These are phyloP conservation scores for Rhizoclosmatium sp. DNA, from an alignment of 192 early-diverging fungal species.

Conservation along the genomic window DNA sequence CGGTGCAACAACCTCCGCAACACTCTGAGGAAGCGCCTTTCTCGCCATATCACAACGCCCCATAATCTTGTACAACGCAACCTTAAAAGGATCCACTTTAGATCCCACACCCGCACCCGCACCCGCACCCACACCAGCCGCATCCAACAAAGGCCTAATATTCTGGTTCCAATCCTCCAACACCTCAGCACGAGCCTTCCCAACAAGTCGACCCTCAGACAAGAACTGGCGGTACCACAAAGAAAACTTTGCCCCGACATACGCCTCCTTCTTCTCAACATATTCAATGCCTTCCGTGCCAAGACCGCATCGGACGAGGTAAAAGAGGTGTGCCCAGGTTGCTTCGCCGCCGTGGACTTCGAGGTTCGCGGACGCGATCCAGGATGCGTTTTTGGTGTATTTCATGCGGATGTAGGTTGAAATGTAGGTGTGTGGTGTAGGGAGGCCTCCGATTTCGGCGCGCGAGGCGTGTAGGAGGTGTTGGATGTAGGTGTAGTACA, in stretches of 20 bases:
- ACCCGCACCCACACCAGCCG: conserved; percentile 15
- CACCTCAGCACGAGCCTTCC: conserved; percentile 61
- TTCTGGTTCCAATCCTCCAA: conserved; percentile 63
- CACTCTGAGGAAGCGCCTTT: conserved; percentile 58
- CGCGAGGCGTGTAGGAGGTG: conserved; percentile 33
- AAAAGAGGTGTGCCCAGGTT: conserved; percentile 89
- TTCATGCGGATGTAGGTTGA: conserved; percentile 76
- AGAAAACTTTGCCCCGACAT: conserved; percentile 17
- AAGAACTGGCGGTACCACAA: conserved; percentile 33
- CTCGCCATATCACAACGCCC: conserved; percentile 83
- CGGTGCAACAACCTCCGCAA: conserved; percentile 64
- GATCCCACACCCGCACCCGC: conserved; percentile 35
- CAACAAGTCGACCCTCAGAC: conserved; percentile 58
- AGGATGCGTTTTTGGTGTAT: conserved; percentile 64
- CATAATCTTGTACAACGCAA: conserved; percentile 86
- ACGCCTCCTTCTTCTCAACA: conserved; percentile 59
- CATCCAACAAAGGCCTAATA: conserved; percentile 50
- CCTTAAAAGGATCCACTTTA: conserved; percentile 88
- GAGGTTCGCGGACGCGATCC: conserved; percentile 42
- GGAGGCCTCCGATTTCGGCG: conserved; percentile 79
- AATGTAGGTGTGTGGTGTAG: conserved; percentile 75
- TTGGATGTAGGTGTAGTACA: conserved; percentile 39
- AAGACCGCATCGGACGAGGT: conserved; percentile 80
- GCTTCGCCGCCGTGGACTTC: conserved; percentile 58
- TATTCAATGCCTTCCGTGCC: conserved; percentile 73